phyloP scores from a whole-genome alignment of 805 yeast genomes.

The Sugiyamaella lignohabitans region DNA sequence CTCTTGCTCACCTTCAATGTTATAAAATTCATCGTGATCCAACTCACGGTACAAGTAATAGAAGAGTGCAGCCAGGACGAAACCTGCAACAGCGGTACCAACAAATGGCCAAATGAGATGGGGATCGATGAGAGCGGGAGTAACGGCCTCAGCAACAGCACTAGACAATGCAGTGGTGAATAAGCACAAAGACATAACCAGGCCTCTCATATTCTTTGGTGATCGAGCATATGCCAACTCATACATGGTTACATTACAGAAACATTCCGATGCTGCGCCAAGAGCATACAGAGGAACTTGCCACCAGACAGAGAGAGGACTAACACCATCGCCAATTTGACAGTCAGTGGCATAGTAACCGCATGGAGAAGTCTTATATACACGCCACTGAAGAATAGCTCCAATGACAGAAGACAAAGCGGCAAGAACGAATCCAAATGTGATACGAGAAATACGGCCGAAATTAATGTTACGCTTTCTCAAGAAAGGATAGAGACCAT shows the following conservation, averaged over 20 bases:
- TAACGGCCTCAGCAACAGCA: conserved; percentile 40
- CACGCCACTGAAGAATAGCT: conserved; percentile 44
- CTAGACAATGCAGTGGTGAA: conserved; percentile 43
- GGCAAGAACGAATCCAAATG: conserved; percentile 43
- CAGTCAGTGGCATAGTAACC: conserved; percentile 35
- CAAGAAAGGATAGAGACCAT: conserved; percentile 41
- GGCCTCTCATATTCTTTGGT: conserved; percentile 45
- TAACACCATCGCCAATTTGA: conserved; percentile 28
- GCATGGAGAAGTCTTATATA: conserved; percentile 47
- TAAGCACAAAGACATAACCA: conserved; percentile 38
- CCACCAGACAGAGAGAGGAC: conserved; percentile 33
- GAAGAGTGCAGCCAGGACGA: conserved; percentile 27
- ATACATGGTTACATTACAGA: conserved; percentile 45
- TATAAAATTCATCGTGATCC: conserved; percentile 11
- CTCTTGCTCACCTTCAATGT: neutral
- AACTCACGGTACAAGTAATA: conserved; percentile 6
- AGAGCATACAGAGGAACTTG: conserved; percentile 34
- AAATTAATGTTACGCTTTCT: conserved; percentile 39
- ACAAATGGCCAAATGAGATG: conserved; percentile 40
- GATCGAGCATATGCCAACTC: conserved; percentile 50
- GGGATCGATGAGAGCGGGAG: conserved; percentile 39
- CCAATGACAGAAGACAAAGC: conserved; percentile 44
- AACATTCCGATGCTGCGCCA: conserved; percentile 49
- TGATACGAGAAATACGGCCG: conserved; percentile 41
- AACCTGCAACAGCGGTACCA: conserved; percentile 36